phyloP scores from a whole-genome alignment of 1,284 basidiomycete species.

The Amylostereum areolatum region DNA sequence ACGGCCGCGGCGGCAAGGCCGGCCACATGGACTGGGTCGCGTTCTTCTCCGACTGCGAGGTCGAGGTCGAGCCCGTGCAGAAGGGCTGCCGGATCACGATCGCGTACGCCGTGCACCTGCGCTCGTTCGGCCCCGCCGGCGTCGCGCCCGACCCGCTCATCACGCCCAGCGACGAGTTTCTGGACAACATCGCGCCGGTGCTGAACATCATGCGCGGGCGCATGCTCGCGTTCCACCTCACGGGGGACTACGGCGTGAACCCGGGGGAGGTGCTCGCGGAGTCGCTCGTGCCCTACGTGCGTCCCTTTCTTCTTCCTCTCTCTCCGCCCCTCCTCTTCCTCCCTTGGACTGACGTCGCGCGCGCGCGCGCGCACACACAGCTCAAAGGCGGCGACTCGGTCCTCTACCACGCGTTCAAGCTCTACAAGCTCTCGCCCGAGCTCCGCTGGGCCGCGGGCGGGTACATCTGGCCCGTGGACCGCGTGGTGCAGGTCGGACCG shows the following conservation, averaged over 20 bases:
- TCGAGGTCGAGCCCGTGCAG: slow-evolving; percentile 64
- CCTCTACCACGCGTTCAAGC: slow-evolving; percentile 67
- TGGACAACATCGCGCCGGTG: slow-evolving; percentile 63
- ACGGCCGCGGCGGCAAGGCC: slow-evolving; percentile 52
- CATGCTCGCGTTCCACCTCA: slow-evolving; percentile 66
- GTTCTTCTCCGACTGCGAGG: slow-evolving; percentile 65
- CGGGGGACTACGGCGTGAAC: slow-evolving; percentile 65
- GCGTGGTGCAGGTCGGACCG: slow-evolving; percentile 55
- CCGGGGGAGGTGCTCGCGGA: slow-evolving; percentile 67
- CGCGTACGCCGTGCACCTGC: slow-evolving; percentile 65
- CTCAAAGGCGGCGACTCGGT: slow-evolving; percentile 71
- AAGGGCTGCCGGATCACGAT: slow-evolving; percentile 65
- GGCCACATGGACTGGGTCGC: slow-evolving; percentile 73
- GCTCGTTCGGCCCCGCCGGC: slow-evolving; percentile 56
- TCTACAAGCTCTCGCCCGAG: slow-evolving; percentile 67
- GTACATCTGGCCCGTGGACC: slow-evolving; percentile 72
- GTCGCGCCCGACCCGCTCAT: slow-evolving; percentile 53
- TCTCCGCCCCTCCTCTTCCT: neutral
- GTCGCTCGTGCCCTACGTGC: slow-evolving; percentile 60
- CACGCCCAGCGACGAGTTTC: slow-evolving; percentile 64
- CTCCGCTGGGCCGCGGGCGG: slow-evolving; percentile 76
- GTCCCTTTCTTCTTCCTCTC: slow-evolving; percentile 20
- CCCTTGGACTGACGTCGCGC: neutral
- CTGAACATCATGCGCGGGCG: slow-evolving; percentile 64
- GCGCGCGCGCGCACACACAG: slow-evolving; percentile 30